Percentiles rank a stretch among this genome's conserved stretches.
phyloP scores from a whole-genome alignment of 2,329 filamentous ascomycete species.

The Curvularia hawaiiensis region DNA sequence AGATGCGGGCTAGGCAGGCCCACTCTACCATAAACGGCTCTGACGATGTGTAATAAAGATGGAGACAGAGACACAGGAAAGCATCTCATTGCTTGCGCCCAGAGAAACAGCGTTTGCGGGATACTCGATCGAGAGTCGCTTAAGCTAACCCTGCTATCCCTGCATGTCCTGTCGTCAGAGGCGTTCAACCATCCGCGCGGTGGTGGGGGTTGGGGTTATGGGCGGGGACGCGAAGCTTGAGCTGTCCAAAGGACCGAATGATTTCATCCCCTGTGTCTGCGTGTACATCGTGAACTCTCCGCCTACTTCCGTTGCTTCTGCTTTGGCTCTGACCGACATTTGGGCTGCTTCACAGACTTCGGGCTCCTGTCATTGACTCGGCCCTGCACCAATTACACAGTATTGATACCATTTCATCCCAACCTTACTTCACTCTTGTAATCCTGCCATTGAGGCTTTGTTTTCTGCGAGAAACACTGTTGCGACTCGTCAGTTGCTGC shows the following conservation, averaged over 20 bases:
- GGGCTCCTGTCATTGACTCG: constrained; percentile 3
- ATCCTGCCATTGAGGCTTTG: not conserved
- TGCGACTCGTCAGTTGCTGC: not conserved
- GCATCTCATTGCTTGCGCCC: constrained; percentile 13
- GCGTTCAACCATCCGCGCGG: constrained; percentile 19
- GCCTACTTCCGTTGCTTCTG: constrained; percentile 9
- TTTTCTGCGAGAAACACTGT: not conserved
- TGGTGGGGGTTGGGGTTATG: not conserved
- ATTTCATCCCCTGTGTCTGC: constrained; percentile 11
- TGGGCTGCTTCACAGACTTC: constrained; percentile 19
- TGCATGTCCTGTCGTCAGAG: constrained; percentile 35
- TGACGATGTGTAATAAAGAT: constrained; percentile 28
- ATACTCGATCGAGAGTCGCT: constrained; percentile 18
- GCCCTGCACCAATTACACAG: constrained; percentile 2
- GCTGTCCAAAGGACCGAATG: constrained; percentile 21
- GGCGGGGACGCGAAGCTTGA: constrained; percentile 19
- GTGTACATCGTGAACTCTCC: constrained; percentile 16
- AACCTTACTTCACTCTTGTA: not conserved
- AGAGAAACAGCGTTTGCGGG: constrained; percentile 14
- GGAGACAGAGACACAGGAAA: constrained; percentile 20
- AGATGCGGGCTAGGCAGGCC: constrained; percentile 6
- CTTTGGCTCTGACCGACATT: not conserved
- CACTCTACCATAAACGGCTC: constrained; percentile 13
- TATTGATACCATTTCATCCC: not conserved
- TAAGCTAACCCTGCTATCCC: constrained; percentile 32